These are phyloP conservation scores for Penicillium simplicissimum DNA, from an alignment of 495 filamentous ascomycete species.

Conservation along the genomic window DNA sequence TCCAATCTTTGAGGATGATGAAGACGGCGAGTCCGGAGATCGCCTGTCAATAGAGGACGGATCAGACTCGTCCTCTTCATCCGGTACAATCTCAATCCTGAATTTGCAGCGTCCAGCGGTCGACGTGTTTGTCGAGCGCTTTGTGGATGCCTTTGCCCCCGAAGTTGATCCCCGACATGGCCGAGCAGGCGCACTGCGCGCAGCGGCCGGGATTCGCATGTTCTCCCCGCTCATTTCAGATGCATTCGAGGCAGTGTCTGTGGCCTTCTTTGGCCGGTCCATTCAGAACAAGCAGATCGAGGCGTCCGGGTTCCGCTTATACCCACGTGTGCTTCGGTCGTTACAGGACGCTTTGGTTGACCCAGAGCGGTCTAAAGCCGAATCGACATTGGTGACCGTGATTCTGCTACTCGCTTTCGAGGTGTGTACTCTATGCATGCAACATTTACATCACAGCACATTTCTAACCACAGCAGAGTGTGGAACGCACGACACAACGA, in stretches of 20 bases:
- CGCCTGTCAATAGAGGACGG: slow-evolving; percentile 19
- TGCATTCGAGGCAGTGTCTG: slow-evolving; percentile 45
- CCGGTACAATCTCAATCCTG: slow-evolving; percentile 27
- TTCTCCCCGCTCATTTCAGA: slow-evolving; percentile 45
- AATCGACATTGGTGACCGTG: slow-evolving; percentile 46
- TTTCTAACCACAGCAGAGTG: slow-evolving; percentile 33
- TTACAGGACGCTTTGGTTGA: slow-evolving; percentile 44
- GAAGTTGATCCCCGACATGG: slow-evolving; percentile 43
- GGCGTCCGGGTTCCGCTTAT: slow-evolving; percentile 38
- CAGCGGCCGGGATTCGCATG: slow-evolving; percentile 46
- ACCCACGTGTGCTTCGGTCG: slow-evolving; percentile 42
- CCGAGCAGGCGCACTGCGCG: slow-evolving; percentile 42
- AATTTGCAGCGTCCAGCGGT: slow-evolving; percentile 32
- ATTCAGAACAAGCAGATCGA: slow-evolving; percentile 42
- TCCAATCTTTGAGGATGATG: slow-evolving; percentile 11
- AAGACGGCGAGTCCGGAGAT: slow-evolving; percentile 17
- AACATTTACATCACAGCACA: neutral
- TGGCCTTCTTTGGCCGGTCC: slow-evolving; percentile 46
- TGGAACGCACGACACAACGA: slow-evolving; percentile 41
- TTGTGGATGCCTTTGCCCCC: slow-evolving; percentile 49
- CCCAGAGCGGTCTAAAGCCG: slow-evolving; percentile 44
- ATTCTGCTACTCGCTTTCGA: slow-evolving; percentile 48
- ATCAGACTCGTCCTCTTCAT: slow-evolving; percentile 29
- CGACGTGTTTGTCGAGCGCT: slow-evolving; percentile 47
- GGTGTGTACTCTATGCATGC: slow-evolving; percentile 13